Base-by-base conservation (phyloP, 2,329 filamentous ascomycete species). In the Lecanoromycetidae sp. region DNA sequence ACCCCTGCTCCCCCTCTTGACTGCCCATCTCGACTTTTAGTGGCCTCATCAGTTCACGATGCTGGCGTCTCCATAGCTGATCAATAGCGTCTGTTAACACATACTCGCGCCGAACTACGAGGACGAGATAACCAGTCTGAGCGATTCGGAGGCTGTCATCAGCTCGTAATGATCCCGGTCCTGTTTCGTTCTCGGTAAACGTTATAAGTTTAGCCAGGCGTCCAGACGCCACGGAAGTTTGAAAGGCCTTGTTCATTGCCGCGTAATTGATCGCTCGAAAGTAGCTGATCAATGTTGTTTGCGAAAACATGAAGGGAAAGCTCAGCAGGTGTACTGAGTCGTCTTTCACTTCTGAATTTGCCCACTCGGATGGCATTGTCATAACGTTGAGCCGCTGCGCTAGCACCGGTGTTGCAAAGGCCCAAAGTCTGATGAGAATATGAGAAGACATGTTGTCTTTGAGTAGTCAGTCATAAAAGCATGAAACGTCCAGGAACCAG, bases 261-360 rank as follows among this genome's bases (percentile, higher is more conserved):
- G 84, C 78, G 57, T 91, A 87, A 60, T 94, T 95, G 58, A 94
- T 80, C 3, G 86, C 78, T 15, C 90, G 80, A 61, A 96, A 95
- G 60, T 87, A 94, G 0, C 79, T 79, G 2, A 94, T 81, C 2
- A 94, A 67, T 1, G 78, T 77, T 0, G 80, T 72, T 0, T 80
- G 74, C 17, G 75, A 79, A 57, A 95, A 94, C 0, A 96, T 71
- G 58, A 83, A 93, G 0, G 85, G 79, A 53, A 83, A 86, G 49
- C 87, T 80, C 3, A 96, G 68, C 0, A 96, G 67, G 62, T 95
- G 87, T 19, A 80, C 67, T 23, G 69, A 76, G 55, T 79, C 79
- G 50, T 72, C 77, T 26, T 77, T 80, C 6, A 17, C 25, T 17
- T 66, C 67, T 51, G 77, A 80, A 3, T 74, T 71, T 44, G 81